phyloP scores from a whole-genome alignment of 2,329 filamentous ascomycete genomes.

The Pyrenophora graminea region DNA sequence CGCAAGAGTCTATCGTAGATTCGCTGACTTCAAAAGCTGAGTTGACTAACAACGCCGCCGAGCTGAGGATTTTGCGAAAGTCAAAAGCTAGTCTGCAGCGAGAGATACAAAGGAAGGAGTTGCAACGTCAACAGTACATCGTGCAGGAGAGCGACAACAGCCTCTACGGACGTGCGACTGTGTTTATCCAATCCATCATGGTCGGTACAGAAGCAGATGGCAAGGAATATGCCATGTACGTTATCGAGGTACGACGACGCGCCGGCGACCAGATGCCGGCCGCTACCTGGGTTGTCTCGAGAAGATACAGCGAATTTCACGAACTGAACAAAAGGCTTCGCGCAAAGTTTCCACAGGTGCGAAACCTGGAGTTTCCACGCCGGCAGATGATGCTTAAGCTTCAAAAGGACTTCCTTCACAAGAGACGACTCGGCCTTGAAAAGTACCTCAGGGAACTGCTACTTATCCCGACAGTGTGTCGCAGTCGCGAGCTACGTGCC shows the following conservation, averaged over 20 bases:
- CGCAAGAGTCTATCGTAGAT: slow-evolving; percentile 89
- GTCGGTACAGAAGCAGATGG: slow-evolving; percentile 91
- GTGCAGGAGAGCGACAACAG: slow-evolving; percentile 98
- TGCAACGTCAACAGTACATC: slow-evolving; percentile 95
- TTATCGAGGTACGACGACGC: slow-evolving; percentile 86
- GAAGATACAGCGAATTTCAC: slow-evolving; percentile 95
- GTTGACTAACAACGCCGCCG: slow-evolving; percentile 93
- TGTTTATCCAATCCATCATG: slow-evolving; percentile 90
- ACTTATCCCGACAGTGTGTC: slow-evolving; percentile 87
- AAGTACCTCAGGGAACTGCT: slow-evolving; percentile 80
- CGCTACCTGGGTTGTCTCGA: slow-evolving; percentile 90
- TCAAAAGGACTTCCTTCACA: slow-evolving; percentile 92
- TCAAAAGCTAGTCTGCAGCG: slow-evolving; percentile 91
- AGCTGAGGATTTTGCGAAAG: slow-evolving; percentile 88
- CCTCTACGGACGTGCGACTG: slow-evolving; percentile 85
- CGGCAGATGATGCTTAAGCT: slow-evolving; percentile 94
- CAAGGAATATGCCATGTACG: slow-evolving; percentile 89
- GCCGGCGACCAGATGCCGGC: slow-evolving; percentile 95
- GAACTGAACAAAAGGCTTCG: slow-evolving; percentile 90
- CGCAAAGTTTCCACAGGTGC: slow-evolving; percentile 81
- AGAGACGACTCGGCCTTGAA: slow-evolving; percentile 81
- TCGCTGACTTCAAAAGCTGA: slow-evolving; percentile 93
- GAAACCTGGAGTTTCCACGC: slow-evolving; percentile 87
- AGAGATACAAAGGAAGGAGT: slow-evolving; percentile 90
- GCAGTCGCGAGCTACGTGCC: slow-evolving; percentile 85